phyloP scores from a whole-genome alignment of 1,284 basidiomycete species.

The Afroboletus lepidellus region DNA sequence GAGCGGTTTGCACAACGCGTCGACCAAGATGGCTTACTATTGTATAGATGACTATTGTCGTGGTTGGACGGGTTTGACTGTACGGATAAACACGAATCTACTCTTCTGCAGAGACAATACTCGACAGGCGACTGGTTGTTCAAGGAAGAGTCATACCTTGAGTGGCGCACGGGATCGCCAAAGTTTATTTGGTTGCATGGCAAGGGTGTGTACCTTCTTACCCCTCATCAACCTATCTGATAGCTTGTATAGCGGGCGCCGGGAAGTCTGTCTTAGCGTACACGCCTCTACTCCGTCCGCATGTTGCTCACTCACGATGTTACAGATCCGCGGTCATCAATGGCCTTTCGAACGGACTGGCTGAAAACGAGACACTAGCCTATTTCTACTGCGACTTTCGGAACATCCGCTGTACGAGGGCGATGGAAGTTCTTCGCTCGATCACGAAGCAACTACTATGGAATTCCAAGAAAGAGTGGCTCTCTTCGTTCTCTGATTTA shows the following conservation, averaged over 20 bases:
- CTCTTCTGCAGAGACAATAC: neutral
- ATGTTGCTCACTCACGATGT: neutral
- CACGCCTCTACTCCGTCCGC: neutral
- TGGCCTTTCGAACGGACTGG: neutral
- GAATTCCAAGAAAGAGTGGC: neutral
- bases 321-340: neutral
- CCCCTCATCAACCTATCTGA: neutral
- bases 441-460: neutral
- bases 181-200: neutral
- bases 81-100: neutral
- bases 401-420: neutral
- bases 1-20: neutral
- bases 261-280: neutral
- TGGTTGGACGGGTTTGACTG: constrained; percentile 6
- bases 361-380: neutral
- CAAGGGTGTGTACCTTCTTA: neutral
- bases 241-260: neutral
- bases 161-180: neutral
- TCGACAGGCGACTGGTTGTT: neutral
- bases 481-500: neutral
- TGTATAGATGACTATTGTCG: neutral
- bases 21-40: neutral
- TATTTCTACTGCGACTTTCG: neutral
- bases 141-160: neutral
- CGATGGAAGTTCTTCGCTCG: neutral